phyloP scores from a whole-genome alignment of 345 rosid species.

The Garcia nutans region DNA sequence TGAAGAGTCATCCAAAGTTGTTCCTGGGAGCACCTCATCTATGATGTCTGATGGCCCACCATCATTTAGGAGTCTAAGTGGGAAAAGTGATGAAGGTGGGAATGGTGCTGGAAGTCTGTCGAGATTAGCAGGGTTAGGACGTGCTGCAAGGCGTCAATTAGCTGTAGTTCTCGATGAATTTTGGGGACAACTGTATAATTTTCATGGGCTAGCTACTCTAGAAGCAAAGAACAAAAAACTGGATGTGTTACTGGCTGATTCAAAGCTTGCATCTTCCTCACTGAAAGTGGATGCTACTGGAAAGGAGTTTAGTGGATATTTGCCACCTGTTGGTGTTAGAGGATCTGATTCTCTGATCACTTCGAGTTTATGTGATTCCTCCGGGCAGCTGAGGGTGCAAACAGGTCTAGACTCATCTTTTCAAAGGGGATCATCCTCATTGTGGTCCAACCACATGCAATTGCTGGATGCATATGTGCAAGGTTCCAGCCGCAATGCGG shows the following conservation, averaged over 20 bases:
- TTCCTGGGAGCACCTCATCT: constrained; percentile 47
- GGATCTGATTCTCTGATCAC: constrained; percentile 51
- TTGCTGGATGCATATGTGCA: constrained; percentile 54
- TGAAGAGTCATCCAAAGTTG: constrained; percentile 57
- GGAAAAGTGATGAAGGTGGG: constrained; percentile 80
- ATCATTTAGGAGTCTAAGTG: constrained; percentile 78
- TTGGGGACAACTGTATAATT: constrained; percentile 90
- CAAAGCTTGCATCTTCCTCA: constrained; percentile 40
- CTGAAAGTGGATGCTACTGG: constrained; percentile 49
- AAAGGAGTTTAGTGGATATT: constrained; percentile 49
- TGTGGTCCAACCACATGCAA: constrained; percentile 55
- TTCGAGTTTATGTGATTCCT: constrained; percentile 54
- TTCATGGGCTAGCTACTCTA: constrained; percentile 63
- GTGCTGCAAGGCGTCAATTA: constrained; percentile 88
- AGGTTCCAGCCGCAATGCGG: constrained; percentile 41
- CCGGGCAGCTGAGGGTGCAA: constrained; percentile 56
- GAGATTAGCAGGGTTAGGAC: constrained; percentile 89
- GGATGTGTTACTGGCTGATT: constrained; percentile 53
- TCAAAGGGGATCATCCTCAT: constrained; percentile 54
- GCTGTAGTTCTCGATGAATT: constrained; percentile 76
- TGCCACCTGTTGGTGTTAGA: constrained; percentile 50
- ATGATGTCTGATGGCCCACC: constrained; percentile 68
- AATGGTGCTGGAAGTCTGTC: constrained; percentile 89
- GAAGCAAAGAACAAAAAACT: constrained; percentile 67
- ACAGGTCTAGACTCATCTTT: constrained; percentile 51